These are phyloP conservation scores for Sphaerobolus stellatus DNA, from an alignment of 1,284 basidiomycete species.

Conservation along the genomic window DNA sequence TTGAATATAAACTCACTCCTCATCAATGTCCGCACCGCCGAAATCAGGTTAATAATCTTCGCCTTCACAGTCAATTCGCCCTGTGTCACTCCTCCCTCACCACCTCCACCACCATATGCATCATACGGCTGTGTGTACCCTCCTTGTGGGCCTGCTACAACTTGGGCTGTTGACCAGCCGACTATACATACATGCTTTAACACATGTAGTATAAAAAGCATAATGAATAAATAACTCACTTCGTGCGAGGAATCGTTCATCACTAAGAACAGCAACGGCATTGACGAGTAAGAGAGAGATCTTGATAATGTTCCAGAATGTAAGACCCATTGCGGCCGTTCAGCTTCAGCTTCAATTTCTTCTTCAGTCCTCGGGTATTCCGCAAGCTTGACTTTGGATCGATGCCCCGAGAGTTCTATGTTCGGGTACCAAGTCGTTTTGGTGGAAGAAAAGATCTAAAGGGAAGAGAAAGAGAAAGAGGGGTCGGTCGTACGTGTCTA, in stretches of 20 bases:
- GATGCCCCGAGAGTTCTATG: too few relatives aligned
- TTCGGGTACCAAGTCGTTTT: too few relatives aligned
- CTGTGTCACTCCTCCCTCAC: constrained; percentile 37
- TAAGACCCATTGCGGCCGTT: constrained; percentile 46
- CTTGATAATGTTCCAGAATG: constrained; percentile 69
- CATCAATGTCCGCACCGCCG: constrained; percentile 92
- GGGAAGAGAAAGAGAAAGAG: too few relatives aligned
- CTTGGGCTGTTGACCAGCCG: constrained; percentile 78
- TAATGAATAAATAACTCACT: constrained; percentile 55
- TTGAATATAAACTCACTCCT: constrained; percentile 65
- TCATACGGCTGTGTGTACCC: constrained; percentile 72
- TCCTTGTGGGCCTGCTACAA: constrained; percentile 49
- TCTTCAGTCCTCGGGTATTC: too few relatives aligned
- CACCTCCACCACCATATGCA: constrained; percentile 49
- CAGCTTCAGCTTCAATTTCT: too few relatives aligned
- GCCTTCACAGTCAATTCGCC: constrained; percentile 77
- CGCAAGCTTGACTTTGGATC: too few relatives aligned
- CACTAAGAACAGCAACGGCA: constrained; percentile 90
- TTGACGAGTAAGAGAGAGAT: constrained; percentile 84
- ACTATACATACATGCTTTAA: constrained; percentile 50
- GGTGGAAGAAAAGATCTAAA: too few relatives aligned
- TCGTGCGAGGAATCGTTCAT: constrained; percentile 91
- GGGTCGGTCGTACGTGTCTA: too few relatives aligned
- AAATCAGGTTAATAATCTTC: constrained; percentile 87
- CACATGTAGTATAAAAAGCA: constrained; percentile 13